These are phyloP conservation scores for Acacia melanoxylon DNA, from an alignment of 306 rosid species.

Conservation along the genomic window DNA sequence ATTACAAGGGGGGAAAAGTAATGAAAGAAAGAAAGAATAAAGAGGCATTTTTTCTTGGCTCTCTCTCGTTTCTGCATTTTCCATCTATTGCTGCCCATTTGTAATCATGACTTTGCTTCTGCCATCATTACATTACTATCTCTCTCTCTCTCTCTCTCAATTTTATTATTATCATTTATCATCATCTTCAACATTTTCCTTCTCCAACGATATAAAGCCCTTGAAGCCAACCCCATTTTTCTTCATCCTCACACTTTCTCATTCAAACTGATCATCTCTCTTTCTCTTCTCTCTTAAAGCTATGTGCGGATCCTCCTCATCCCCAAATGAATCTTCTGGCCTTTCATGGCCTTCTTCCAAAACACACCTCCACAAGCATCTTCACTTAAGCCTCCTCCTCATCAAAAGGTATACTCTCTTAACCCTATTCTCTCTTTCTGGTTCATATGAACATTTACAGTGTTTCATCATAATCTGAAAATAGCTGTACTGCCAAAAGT, in stretches of 20 bases:
- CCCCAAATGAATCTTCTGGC: conserved; percentile 29
- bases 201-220: conserved; percentile 38
- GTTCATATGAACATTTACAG: too few relatives aligned
- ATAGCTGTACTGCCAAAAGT: too few relatives aligned
- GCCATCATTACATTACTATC: conserved; percentile 63
- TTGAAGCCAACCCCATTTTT: conserved; percentile 6
- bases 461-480: too few relatives aligned
- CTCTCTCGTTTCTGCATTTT: conserved; percentile 39
- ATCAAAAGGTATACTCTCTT: conserved; percentile 47
- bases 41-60: conserved; percentile 31
- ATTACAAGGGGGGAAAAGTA: neutral
- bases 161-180: neutral
- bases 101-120: conserved; percentile 67
- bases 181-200: neutral
- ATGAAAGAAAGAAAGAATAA: conserved; percentile 20
- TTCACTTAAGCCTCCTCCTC: conserved; percentile 53
- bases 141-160: conserved; percentile 37
- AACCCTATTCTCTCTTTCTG: neutral
- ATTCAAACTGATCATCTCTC: neutral
- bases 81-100: conserved; percentile 58
- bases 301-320: conserved; percentile 54
- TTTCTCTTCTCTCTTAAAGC: neutral
- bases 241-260: conserved; percentile 22
- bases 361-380: conserved; percentile 18
- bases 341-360: conserved; percentile 38